phyloP scores from a whole-genome alignment of 345 rosid species.

The Cardamine occulta region DNA sequence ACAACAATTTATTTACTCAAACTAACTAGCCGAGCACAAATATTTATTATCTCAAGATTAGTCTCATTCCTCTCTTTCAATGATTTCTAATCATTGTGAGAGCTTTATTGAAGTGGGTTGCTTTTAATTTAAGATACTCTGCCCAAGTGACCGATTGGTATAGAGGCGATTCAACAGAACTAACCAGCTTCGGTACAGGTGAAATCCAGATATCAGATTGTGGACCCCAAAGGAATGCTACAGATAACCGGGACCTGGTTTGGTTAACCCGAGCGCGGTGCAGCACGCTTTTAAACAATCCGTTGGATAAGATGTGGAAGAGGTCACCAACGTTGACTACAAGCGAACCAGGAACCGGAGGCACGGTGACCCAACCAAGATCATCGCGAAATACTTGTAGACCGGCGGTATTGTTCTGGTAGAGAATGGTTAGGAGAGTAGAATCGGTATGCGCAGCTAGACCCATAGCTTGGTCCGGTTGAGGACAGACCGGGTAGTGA shows the following conservation, averaged over 20 bases:
- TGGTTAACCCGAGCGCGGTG: conserved; percentile 72
- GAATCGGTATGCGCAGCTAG: conserved; percentile 94
- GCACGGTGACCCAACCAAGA: conserved; percentile 67
- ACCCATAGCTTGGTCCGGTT: conserved; percentile 74
- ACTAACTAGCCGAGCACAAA: conserved; percentile 7
- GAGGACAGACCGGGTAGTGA: conserved; percentile 81
- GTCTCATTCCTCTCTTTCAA: conserved; percentile 27
- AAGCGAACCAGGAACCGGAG: conserved; percentile 58
- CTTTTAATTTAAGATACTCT: conserved; percentile 63
- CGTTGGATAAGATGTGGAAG: conserved; percentile 74
- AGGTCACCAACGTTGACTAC: conserved; percentile 88
- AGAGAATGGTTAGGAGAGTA: conserved; percentile 66
- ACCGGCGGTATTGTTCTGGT: conserved; percentile 59
- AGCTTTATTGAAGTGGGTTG: conserved; percentile 58
- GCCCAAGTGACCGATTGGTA: conserved; percentile 58
- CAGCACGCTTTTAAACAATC: conserved; percentile 53
- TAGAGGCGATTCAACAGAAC: conserved; percentile 37
- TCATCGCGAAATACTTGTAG: conserved; percentile 65
- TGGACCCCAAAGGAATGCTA: conserved; percentile 66
- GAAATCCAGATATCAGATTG: conserved; percentile 50
- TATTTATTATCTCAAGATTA: background rate
- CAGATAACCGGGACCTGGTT: conserved; percentile 59
- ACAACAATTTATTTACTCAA: conserved; percentile 20
- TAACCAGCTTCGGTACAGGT: conserved; percentile 49
- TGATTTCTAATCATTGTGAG: conserved; percentile 52